A percentile compares a stretch with the other conserved stretches of the same genome.
These are phyloP conservation scores for Acer saccharum DNA, from an alignment of 345 rosid species.

Conservation along the genomic window DNA sequence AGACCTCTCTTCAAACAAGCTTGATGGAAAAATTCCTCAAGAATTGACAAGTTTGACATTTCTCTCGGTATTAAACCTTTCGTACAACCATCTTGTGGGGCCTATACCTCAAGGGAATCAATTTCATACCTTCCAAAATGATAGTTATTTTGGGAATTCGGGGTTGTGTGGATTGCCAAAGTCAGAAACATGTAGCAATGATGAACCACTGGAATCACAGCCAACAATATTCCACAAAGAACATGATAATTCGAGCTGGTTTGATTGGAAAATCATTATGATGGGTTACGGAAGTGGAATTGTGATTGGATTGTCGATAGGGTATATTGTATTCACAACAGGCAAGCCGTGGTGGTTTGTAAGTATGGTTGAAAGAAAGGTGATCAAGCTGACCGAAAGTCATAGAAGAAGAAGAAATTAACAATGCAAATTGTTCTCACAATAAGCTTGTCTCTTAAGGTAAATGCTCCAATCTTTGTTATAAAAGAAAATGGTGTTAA, in stretches of 20 bases:
- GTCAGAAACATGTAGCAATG: too few relatives aligned
- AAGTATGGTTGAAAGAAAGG: not conserved
- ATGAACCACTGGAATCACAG: too few relatives aligned
- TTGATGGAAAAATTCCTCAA: not conserved
- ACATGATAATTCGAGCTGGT: not conserved
- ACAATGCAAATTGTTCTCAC: too few relatives aligned
- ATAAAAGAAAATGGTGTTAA: too few relatives aligned
- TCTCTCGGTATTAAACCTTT: not conserved
- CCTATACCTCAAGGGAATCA: not conserved
- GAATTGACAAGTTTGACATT: not conserved
- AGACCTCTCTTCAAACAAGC: not conserved
- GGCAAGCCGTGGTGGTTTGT: not conserved
- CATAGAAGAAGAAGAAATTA: not conserved
- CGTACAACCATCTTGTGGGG: not conserved
- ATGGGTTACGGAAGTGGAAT: not conserved
- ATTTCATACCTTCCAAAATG: not conserved
- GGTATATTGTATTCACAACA: conserved; percentile 12
- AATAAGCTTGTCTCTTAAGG: too few relatives aligned
- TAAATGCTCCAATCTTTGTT: too few relatives aligned
- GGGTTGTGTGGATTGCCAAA: not conserved
- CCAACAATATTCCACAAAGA: too few relatives aligned
- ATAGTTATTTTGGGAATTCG: not conserved
- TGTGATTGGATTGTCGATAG: not conserved
- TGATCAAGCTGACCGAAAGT: not conserved
- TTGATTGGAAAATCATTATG: not conserved